phyloP scores from a whole-genome alignment of 148 eudicot species.

The Rhododendron molle region DNA sequence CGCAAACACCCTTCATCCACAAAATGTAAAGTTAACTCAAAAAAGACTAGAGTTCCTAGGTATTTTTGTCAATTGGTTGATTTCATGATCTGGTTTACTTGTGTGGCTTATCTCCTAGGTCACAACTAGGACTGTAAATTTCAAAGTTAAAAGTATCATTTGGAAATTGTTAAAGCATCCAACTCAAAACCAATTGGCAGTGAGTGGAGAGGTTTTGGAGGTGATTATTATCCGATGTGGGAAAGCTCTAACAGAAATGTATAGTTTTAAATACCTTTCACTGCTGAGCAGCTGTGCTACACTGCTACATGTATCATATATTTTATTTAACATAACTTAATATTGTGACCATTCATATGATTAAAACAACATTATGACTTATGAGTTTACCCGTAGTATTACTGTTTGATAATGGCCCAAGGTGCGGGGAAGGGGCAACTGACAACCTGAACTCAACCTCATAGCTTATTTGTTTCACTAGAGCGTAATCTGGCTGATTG shows the following conservation, averaged over 20 bases:
- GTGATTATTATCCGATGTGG: too few species aligned
- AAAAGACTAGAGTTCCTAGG: background rate
- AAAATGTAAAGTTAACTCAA: background rate
- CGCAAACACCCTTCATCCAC: background rate
- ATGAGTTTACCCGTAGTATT: too few species aligned
- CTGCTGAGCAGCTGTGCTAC: background rate
- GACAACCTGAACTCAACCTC: background rate
- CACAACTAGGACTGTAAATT: background rate
- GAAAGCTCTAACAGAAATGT: too few species aligned
- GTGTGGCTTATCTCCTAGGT: background rate
- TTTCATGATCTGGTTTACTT: background rate
- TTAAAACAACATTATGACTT: background rate
- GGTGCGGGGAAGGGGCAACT: background rate
- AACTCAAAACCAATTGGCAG: too few species aligned
- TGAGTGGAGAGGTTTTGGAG: too few species aligned
- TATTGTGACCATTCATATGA: background rate
- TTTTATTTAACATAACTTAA: background rate
- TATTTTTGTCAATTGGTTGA: background rate
- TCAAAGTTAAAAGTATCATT: background rate
- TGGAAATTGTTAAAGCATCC: too few species aligned
- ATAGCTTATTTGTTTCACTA: background rate
- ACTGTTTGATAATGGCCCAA: background rate
- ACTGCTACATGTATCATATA: background rate
- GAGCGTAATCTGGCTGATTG: conserved; percentile 12
- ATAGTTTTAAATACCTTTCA: background rate